These are phyloP conservation scores for Naganishia randhawae DNA, from an alignment of 768 basidiomycete species.

Conservation along the genomic window DNA sequence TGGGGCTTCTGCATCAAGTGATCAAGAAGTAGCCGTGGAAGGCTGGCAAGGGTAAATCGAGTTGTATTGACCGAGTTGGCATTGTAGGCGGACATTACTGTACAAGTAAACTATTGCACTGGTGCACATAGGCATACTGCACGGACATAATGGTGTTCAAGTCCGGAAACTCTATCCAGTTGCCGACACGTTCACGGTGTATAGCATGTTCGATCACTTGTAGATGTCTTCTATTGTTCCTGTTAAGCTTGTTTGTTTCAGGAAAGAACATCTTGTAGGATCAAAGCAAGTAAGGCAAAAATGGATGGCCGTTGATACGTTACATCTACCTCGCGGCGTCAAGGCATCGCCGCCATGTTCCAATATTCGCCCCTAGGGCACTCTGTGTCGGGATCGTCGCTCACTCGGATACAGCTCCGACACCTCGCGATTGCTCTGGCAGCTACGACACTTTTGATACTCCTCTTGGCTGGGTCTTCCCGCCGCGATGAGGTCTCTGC, in stretches of 20 bases:
- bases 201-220: neutral
- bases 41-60: neutral
- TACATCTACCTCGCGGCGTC: no score
- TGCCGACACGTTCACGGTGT: neutral
- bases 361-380: slow-evolving; percentile 9
- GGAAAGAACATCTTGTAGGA: no score
- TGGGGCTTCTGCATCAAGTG: slow-evolving; percentile 81
- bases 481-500: neutral
- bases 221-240: no score
- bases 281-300: neutral
- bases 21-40: slow-evolving; percentile 53
- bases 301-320: neutral
- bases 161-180: no score
- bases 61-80: neutral
- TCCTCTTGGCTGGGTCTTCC: neutral
- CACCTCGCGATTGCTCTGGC: neutral
- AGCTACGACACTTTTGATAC: neutral
- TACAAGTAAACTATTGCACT: neutral
- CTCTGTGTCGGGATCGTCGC: neutral
- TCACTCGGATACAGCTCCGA: neutral
- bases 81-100: neutral
- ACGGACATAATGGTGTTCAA: no score
- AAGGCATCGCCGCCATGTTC: slow-evolving; percentile 17
- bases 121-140: neutral
- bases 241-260: no score